Percentiles rank a stretch among this genome's conserved stretches.
Conservation (phyloP, 805 yeast genomes). For the Ogataea ramenticola region DNA sequence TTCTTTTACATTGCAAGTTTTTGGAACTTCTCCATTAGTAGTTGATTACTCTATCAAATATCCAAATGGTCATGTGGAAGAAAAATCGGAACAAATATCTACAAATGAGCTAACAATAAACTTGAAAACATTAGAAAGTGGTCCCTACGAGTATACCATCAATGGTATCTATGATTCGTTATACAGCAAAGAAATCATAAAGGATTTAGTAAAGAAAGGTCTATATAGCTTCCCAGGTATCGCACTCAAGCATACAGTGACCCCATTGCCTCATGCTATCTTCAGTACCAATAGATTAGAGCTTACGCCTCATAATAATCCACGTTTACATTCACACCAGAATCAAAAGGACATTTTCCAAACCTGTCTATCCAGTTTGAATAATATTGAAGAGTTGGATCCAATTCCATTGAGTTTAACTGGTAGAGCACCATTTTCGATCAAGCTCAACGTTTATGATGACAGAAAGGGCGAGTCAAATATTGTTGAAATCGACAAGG, state of each 20-base stretch:
- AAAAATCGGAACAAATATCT: slow-evolving; percentile 36
- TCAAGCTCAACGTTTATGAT: slow-evolving; percentile 53
- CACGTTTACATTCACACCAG: slow-evolving; percentile 2
- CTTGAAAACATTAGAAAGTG: slow-evolving; percentile 38
- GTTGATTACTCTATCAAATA: slow-evolving; percentile 55
- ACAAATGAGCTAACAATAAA: slow-evolving; percentile 30
- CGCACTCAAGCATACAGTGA: slow-evolving; percentile 43
- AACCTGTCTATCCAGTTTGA: slow-evolving; percentile 22
- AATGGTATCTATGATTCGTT: slow-evolving; percentile 58
- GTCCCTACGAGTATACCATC: slow-evolving; percentile 56
- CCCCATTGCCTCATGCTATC: slow-evolving; percentile 51
- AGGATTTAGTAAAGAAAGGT: slow-evolving; percentile 15
- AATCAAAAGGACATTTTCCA: slow-evolving; percentile 12
- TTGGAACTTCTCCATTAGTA: slow-evolving; percentile 60
- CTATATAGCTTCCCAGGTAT: slow-evolving; percentile 25
- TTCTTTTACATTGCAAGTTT: slow-evolving; percentile 30
- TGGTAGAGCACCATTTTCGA: slow-evolving; percentile 57
- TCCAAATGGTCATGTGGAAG: slow-evolving; percentile 46
- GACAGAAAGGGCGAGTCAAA: slow-evolving; percentile 51
- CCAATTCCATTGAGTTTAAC: slow-evolving; percentile 48
- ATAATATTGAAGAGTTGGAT: slow-evolving; percentile 24
- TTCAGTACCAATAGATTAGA: slow-evolving; percentile 8
- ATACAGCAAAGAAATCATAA: slow-evolving; percentile 38
- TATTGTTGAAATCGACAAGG: slow-evolving; percentile 34
- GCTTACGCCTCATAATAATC: not conserved